Percentiles rank a stretch among this genome's conserved stretches.
Conservation (phyloP, 139 green algal species). For the Zygnema circumcarinatum region DNA sequence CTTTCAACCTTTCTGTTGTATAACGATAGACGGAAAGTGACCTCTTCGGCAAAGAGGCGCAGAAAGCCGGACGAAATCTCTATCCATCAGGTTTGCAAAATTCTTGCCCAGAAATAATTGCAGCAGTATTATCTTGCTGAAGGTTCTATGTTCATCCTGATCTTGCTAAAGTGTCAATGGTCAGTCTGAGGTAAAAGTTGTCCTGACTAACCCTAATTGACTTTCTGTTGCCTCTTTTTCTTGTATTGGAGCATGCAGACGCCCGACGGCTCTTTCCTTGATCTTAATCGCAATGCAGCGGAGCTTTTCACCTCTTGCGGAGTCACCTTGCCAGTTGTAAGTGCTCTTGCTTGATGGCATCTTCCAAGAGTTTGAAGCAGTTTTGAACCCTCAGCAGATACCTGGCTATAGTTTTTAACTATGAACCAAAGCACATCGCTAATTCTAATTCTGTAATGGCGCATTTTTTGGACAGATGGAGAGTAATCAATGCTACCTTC, state of each 20-base stretch:
- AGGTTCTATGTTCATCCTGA: no score
- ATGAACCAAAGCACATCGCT: no score
- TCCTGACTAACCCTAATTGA: no score
- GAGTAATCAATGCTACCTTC: constrained; percentile 72
- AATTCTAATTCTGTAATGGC: no score
- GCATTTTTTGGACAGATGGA: no score
- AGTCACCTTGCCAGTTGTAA: constrained; percentile 48
- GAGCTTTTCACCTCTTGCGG: constrained; percentile 67
- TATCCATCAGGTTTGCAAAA: constrained; percentile 70
- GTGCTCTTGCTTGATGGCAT: neutral
- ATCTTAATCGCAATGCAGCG: constrained; percentile 89
- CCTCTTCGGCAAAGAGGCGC: constrained; percentile 88
- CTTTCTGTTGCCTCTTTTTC: constrained; percentile 6
- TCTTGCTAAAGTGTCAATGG: no score
- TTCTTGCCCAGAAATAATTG: no score
- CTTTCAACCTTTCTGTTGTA: constrained; percentile 95
- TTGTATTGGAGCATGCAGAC: constrained; percentile 84
- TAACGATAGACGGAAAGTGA: constrained; percentile 84
- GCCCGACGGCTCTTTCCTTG: constrained; percentile 94
- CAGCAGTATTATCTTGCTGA: no score
- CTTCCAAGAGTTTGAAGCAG: no score
- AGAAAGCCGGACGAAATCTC: constrained; percentile 70
- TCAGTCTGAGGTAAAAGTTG: no score
- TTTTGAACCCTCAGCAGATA: neutral
- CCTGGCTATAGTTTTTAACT: no score